Percentiles rank a stretch among this genome's conserved stretches.
Conservation (phyloP, 202 grass and related monocot genomes). For the Sporobolus alterniflorus region DNA sequence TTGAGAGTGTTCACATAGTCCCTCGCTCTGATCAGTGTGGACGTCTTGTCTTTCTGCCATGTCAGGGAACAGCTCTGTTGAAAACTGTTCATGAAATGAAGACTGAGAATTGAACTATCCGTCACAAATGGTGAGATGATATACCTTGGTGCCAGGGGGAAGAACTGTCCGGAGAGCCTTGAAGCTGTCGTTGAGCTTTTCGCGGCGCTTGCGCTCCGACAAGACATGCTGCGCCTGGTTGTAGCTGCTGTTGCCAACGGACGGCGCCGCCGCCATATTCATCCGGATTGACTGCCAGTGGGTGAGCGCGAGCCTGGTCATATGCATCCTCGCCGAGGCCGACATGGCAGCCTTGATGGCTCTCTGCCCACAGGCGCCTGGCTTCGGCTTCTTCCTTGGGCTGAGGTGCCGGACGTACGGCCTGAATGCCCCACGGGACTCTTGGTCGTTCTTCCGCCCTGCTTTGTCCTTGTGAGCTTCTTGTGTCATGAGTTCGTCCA, state of each 20-base stretch:
- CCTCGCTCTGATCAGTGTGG: constrained; percentile 40
- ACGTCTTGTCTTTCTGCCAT: constrained; percentile 51
- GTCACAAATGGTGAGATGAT: not conserved
- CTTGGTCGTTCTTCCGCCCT: constrained; percentile 7
- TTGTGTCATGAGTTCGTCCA: not conserved
- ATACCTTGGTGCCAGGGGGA: constrained; percentile 46
- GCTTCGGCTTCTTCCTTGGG: constrained; percentile 11
- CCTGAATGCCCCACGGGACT: constrained; percentile 28
- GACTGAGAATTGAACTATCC: too few species aligned
- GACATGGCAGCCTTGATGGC: constrained; percentile 45
- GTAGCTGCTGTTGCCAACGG: not conserved
- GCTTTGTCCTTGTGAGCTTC: not conserved
- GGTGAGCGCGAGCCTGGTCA: not conserved
- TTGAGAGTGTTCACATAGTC: constrained; percentile 44
- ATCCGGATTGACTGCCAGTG: constrained; percentile 15
- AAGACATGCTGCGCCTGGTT: constrained; percentile 54
- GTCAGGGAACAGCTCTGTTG: not conserved
- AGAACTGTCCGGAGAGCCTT: constrained; percentile 41
- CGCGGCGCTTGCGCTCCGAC: constrained; percentile 55
- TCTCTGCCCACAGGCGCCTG: constrained; percentile 28
- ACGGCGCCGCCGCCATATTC: not conserved
- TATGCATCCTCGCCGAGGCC: constrained; percentile 13
- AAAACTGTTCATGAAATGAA: not conserved
- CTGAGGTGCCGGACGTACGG: constrained; percentile 11
- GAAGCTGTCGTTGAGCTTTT: constrained; percentile 62